phyloP scores from a whole-genome alignment of 2,329 filamentous ascomycete genomes.

The Aspergillus transmontanensis region DNA sequence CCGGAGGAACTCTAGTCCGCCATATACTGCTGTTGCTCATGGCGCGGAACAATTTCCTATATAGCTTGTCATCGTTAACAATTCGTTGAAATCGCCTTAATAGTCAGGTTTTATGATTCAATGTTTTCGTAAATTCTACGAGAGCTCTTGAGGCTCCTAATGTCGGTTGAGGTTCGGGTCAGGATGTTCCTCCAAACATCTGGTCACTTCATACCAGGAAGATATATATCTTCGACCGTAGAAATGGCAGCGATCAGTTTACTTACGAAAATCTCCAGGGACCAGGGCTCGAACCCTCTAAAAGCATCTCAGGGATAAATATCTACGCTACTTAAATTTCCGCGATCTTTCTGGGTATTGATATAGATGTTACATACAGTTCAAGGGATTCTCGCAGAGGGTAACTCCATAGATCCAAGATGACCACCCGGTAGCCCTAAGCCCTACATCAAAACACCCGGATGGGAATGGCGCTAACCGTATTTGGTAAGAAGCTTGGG shows the following conservation, averaged over 20 bases:
- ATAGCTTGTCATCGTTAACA: neutral
- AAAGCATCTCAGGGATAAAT: neutral
- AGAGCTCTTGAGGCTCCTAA: neutral
- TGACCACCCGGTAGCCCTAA: neutral
- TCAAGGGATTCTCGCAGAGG: neutral
- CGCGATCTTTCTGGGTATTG: neutral
- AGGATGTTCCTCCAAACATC: too few relatives aligned
- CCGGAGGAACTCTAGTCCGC: neutral
- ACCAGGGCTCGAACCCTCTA: rapidly evolving
- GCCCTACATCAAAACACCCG: neutral
- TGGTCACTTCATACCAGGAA: too few relatives aligned
- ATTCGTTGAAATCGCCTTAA: neutral
- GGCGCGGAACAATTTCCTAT: neutral
- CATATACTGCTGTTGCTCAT: neutral
- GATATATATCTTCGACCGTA: too few relatives aligned
- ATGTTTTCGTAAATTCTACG: neutral
- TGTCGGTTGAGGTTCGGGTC: too few relatives aligned
- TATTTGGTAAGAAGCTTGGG: neutral
- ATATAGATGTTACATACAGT: neutral
- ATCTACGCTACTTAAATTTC: neutral
- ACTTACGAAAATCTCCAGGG: neutral
- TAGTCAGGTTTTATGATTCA: neutral
- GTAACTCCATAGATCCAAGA: neutral
- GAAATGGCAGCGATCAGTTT: too few relatives aligned
- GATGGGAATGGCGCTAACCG: neutral